Percentiles rank a stretch among this genome's conserved stretches.
Conservation (phyloP, 495 filamentous ascomycete species). For the Hypoxylon subgilvum region DNA sequence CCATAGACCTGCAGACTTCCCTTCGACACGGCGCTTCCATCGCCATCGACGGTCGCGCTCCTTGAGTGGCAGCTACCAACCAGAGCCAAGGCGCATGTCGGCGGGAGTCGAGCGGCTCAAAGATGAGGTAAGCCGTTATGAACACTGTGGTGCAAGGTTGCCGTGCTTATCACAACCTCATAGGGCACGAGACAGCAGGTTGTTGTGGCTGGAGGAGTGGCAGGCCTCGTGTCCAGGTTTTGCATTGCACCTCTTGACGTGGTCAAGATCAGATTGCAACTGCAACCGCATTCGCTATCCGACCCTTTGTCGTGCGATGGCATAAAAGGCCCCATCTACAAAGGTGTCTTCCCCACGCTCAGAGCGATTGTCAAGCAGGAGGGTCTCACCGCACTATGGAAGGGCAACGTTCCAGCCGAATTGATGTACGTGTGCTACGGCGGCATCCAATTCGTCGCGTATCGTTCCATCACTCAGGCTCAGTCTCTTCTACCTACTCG, state of each 20-base stretch:
- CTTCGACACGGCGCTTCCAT: too few relatives aligned
- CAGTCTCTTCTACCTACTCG: conserved; percentile 56
- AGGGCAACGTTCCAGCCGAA: conserved; percentile 96
- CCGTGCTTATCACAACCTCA: too few relatives aligned
- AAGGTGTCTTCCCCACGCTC: conserved; percentile 79
- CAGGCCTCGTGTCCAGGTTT: conserved; percentile 92
- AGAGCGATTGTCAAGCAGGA: conserved; percentile 75
- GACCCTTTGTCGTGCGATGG: conserved; percentile 63
- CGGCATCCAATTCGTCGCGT: conserved; percentile 85
- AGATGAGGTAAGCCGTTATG: too few relatives aligned
- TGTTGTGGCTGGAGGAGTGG: conserved; percentile 82
- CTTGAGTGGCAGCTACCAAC: too few relatives aligned
- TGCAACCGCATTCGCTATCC: conserved; percentile 81
- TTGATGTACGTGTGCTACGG: conserved; percentile 90
- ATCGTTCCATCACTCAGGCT: conserved; percentile 72
- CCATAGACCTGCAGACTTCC: too few relatives aligned
- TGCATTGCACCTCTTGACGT: conserved; percentile 92
- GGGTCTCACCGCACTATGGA: conserved; percentile 89
- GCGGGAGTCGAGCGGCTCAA: too few relatives aligned
- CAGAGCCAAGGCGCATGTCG: too few relatives aligned
- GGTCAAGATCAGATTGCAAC: conserved; percentile 93
- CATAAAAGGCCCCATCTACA: conserved; percentile 67
- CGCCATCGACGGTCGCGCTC: too few relatives aligned
- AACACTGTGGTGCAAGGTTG: too few relatives aligned
- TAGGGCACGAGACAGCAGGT: conserved; percentile 86